A percentile compares a stretch with the other conserved stretches of the same genome.
Evolutionary conservation across 352 stramenopile genomes (phyloP).

Genomic region (Globisporangium cylindrosporum): DNA sequence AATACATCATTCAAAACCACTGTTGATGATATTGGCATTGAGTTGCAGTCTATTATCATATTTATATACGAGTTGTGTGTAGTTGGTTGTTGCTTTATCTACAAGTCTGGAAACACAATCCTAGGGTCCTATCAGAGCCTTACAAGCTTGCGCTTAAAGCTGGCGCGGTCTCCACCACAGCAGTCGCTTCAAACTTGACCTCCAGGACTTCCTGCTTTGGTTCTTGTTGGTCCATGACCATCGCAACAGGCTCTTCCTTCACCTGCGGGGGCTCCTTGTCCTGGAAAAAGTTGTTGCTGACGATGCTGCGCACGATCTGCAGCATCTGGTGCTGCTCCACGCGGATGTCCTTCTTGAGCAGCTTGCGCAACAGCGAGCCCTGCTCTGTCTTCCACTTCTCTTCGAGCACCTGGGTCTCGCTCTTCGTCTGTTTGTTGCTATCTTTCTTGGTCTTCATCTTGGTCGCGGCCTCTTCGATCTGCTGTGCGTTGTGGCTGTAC

Average conservation of each 20-base stretch:
- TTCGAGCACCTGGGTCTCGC: constrained; percentile 26
- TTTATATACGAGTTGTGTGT: not conserved
- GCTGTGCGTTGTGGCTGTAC: constrained; percentile 57
- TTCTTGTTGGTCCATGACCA: not conserved
- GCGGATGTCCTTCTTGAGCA: constrained; percentile 70
- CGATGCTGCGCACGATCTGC: constrained; percentile 68
- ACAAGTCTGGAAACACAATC: not conserved
- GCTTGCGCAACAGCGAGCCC: constrained; percentile 66
- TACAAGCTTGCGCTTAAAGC: not conserved
- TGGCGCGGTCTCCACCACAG: not conserved
- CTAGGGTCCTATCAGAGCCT: not conserved
- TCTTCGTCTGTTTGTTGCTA: not conserved
- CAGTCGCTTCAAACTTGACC: not conserved
- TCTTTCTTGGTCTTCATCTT: constrained; percentile 35
- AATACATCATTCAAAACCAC: not conserved
- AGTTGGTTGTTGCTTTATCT: not conserved
- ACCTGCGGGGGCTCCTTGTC: constrained; percentile 7
- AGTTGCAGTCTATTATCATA: constrained; percentile 3
- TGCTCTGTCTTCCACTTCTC: constrained; percentile 65
- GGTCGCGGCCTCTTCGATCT: constrained; percentile 25
- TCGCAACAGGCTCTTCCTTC: not conserved
- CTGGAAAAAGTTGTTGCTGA: constrained; percentile 57
- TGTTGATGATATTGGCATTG: not conserved
- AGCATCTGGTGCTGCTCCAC: constrained; percentile 73
- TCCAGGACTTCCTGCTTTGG: not conserved